These are phyloP conservation scores for Cruciata laevipes DNA, from an alignment of 257 asterid species.

Conservation along the genomic window DNA sequence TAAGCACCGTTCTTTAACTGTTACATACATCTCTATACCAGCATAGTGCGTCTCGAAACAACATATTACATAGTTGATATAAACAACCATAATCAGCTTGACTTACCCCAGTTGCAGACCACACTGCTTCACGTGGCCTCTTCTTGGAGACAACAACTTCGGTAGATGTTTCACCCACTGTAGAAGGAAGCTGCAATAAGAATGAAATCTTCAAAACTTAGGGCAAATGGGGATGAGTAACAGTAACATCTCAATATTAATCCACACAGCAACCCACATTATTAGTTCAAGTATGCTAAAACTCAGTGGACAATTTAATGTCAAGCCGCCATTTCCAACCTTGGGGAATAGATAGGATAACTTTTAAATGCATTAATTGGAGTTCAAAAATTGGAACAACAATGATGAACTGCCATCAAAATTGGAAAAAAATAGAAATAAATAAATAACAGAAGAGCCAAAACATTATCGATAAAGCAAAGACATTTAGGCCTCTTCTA, in stretches of 20 bases:
- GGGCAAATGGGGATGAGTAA: neutral
- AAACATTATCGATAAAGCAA: no score
- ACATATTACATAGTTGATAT: neutral
- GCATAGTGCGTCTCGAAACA: neutral
- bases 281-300: conserved; percentile 8
- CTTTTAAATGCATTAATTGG: no score
- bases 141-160: conserved; percentile 48
- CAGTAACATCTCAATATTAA: neutral
- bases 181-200: conserved; percentile 49
- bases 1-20: conserved; percentile 6
- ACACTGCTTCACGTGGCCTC: conserved; percentile 58
- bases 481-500: no score
- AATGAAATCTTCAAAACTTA: conserved; percentile 17
- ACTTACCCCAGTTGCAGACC: conserved; percentile 68
- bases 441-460: no score
- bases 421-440: no score
- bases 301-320: conserved; percentile 1
- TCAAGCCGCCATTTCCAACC: neutral
- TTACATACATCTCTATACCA: conserved; percentile 5
- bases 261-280: neutral
- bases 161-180: conserved; percentile 64
- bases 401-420: no score
- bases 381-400: no score
- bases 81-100: conserved; percentile 2
- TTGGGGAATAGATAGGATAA: no score